These are phyloP conservation scores for Kalanchoe fedtschenkoi DNA, from an alignment of 164 flowering plant species.

Conservation along the genomic window DNA sequence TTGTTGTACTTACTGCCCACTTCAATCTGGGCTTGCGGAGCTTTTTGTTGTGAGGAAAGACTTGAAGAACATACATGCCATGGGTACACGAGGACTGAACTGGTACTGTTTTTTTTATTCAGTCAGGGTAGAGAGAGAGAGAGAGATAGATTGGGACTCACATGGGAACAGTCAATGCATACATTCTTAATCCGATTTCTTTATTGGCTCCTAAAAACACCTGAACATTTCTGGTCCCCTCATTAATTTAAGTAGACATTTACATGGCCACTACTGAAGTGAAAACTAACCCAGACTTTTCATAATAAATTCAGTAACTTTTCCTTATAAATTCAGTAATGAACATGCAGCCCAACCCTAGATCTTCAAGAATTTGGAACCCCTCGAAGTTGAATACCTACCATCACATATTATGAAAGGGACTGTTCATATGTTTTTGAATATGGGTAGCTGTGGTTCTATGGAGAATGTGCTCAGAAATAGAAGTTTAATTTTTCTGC, in stretches of 20 bases:
- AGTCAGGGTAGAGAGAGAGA: constrained; percentile 4
- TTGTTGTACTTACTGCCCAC: neutral
- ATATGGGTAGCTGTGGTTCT: too few species aligned
- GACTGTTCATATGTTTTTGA: neutral
- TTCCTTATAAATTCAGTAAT: neutral
- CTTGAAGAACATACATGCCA: neutral
- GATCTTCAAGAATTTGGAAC: neutral
- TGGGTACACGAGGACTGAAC: neutral
- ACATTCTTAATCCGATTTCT: neutral
- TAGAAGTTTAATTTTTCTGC: too few species aligned
- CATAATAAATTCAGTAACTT: too few species aligned
- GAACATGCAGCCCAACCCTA: neutral
- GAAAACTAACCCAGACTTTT: neutral
- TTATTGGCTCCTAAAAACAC: constrained; percentile 4
- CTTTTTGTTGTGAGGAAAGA: neutral
- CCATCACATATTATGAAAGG: neutral
- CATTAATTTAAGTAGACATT: neutral
- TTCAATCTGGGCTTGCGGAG: neutral
- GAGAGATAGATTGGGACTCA: too few species aligned
- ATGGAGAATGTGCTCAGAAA: too few species aligned
- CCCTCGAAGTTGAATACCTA: neutral
- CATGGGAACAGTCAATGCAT: neutral
- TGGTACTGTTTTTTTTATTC: neutral
- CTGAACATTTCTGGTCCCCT: constrained; percentile 5
- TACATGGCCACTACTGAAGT: neutral